These are phyloP conservation scores for Fragaria iinumae DNA, from an alignment of 306 rosid genomes.

Conservation along the genomic window DNA sequence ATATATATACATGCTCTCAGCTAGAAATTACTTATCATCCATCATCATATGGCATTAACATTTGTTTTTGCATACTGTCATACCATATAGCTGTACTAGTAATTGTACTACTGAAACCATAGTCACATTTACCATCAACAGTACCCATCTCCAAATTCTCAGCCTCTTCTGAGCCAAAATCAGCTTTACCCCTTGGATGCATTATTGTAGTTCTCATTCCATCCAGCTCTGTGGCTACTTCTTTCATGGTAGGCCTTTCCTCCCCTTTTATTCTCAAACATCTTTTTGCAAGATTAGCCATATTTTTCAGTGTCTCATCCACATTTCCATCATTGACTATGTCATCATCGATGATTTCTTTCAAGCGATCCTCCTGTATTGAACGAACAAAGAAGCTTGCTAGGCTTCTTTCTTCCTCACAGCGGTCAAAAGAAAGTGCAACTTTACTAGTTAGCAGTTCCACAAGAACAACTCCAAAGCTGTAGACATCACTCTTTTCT, in stretches of 20 bases:
- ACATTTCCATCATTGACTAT: background rate
- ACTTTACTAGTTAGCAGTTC: slow-evolving; percentile 26
- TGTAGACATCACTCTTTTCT: slow-evolving; percentile 30
- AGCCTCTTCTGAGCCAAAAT: background rate
- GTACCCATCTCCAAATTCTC: no score
- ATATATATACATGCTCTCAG: background rate
- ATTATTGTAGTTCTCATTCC: background rate
- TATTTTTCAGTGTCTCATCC: background rate
- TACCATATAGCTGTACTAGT: background rate
- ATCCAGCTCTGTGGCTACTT: slow-evolving; percentile 22
- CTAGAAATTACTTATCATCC: background rate
- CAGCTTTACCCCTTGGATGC: background rate
- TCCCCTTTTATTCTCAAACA: slow-evolving; percentile 24
- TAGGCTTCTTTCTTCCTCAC: background rate
- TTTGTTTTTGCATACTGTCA: background rate
- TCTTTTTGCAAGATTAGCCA: slow-evolving; percentile 1
- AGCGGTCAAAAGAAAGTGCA: background rate
- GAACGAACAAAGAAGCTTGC: background rate
- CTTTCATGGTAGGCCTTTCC: slow-evolving; percentile 10
- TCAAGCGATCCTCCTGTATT: background rate
- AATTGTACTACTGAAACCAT: background rate
- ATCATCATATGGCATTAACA: background rate
- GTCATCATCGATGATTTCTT: background rate
- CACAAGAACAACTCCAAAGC: slow-evolving; percentile 30
- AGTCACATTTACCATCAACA: background rate